Percentiles rank a stretch among this genome's conserved stretches.
Evolutionary conservation across 495 filamentous ascomycete species (phyloP).

Genomic region (Hypomontagnella submonticulosa): DNA sequence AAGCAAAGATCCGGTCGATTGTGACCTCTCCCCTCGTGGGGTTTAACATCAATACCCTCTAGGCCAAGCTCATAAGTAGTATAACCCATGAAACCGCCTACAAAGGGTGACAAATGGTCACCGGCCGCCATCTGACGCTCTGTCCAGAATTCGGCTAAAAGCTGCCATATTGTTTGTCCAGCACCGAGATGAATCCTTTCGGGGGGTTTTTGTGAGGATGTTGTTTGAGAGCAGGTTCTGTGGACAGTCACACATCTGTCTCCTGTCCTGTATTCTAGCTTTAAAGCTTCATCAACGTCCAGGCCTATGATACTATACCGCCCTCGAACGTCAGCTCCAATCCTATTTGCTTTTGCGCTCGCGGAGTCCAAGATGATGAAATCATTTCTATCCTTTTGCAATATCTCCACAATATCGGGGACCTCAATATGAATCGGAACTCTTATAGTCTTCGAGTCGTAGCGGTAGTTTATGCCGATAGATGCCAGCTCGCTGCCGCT

Average conservation of each 20-base stretch:
- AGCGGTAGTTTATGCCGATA: slow-evolving; percentile 41
- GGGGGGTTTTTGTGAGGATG: slow-evolving; percentile 19
- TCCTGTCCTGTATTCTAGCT: slow-evolving; percentile 64
- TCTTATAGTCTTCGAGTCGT: slow-evolving; percentile 46
- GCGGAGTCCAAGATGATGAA: slow-evolving; percentile 67
- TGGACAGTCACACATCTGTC: slow-evolving; percentile 50
- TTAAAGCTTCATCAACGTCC: slow-evolving; percentile 61
- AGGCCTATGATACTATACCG: slow-evolving; percentile 75
- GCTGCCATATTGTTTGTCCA: slow-evolving; percentile 63
- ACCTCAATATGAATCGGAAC: slow-evolving; percentile 53
- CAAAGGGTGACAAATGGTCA: slow-evolving; percentile 70
- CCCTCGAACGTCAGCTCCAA: slow-evolving; percentile 62
- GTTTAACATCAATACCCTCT: slow-evolving; percentile 63
- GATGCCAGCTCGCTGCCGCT: slow-evolving; percentile 31
- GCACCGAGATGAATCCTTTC: slow-evolving; percentile 47
- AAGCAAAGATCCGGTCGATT: slow-evolving; percentile 78
- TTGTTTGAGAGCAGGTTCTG: slow-evolving; percentile 17
- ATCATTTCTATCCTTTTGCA: slow-evolving; percentile 54
- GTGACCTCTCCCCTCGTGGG: slow-evolving; percentile 46
- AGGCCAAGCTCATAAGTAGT: slow-evolving; percentile 90
- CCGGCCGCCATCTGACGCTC: slow-evolving; percentile 53
- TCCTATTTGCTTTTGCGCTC: slow-evolving; percentile 52
- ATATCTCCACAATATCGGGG: slow-evolving; percentile 60
- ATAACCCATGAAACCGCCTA: slow-evolving; percentile 90
- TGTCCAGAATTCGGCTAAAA: slow-evolving; percentile 68